Evolutionary conservation across 768 basidiomycete species (phyloP).

Genomic region (Dentipellis sp.): DNA sequence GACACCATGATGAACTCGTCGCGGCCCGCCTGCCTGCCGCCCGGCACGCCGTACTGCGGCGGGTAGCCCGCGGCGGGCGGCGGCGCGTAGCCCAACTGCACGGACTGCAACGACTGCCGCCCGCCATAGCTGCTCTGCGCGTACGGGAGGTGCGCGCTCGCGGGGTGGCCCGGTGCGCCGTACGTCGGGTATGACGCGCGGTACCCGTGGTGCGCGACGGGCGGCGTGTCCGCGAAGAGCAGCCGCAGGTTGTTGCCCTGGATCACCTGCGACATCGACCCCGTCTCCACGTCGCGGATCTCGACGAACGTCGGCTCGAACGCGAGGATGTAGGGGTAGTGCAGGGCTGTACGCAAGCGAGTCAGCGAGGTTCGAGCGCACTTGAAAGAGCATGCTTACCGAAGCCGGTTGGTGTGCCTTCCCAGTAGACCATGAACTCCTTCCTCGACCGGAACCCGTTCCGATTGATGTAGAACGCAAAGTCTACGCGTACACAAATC

Average conservation of each 20-base stretch:
- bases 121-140: background rate
- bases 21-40: constrained; percentile 30
- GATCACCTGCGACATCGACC: constrained; percentile 88
- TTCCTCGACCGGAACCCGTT: constrained; percentile 85
- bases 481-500: constrained; percentile 47
- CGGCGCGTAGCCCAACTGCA: constrained; percentile 22
- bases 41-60: constrained; percentile 31
- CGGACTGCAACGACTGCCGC: constrained; percentile 4
- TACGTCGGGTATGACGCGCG: constrained; percentile 16
- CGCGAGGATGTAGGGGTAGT: constrained; percentile 93
- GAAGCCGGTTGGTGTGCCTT: constrained; percentile 88
- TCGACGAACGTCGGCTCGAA: constrained; percentile 97
- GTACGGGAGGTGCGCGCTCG: background rate
- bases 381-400: constrained; percentile 44
- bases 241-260: constrained; percentile 86
- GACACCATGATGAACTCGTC: constrained; percentile 88
- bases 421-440: constrained; percentile 96
- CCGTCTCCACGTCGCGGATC: constrained; percentile 91
- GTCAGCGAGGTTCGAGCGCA: background rate
- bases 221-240: constrained; percentile 89
- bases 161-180: constrained; percentile 1
- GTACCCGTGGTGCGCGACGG: constrained; percentile 56
- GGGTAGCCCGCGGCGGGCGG: constrained; percentile 23
- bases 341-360: constrained; percentile 56
- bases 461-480: constrained; percentile 98